phyloP scores from a whole-genome alignment of 2,329 filamentous ascomycete genomes.

The Fusarium sp. region DNA sequence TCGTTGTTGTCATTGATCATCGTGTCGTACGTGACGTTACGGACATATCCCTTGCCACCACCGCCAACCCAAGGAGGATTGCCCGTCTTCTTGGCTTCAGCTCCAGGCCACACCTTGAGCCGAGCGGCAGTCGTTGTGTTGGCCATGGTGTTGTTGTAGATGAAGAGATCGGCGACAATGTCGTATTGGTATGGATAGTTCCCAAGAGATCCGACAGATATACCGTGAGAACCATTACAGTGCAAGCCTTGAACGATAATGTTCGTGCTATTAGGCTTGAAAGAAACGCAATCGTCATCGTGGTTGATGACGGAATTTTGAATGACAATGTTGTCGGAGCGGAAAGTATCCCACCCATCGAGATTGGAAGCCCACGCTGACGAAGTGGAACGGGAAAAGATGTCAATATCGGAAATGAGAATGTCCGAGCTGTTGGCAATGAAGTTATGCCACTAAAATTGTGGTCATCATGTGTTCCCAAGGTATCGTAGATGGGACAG shows the following conservation, averaged over 20 bases:
- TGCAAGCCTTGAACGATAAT: slow-evolving; percentile 76
- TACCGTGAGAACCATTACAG: slow-evolving; percentile 79
- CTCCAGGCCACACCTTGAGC: slow-evolving; percentile 80
- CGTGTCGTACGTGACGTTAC: slow-evolving; percentile 76
- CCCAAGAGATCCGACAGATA: slow-evolving; percentile 78
- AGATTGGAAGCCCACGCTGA: slow-evolving; percentile 72
- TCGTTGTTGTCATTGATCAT: slow-evolving; percentile 74
- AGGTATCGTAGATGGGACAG: too few relatives aligned
- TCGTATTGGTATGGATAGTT: slow-evolving; percentile 75
- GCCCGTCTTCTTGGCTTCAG: slow-evolving; percentile 32
- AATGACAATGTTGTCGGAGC: slow-evolving; percentile 74
- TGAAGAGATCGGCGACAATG: slow-evolving; percentile 76
- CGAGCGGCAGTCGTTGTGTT: slow-evolving; percentile 75
- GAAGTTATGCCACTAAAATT: slow-evolving; percentile 68
- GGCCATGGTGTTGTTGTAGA: slow-evolving; percentile 71
- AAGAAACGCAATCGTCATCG: slow-evolving; percentile 74
- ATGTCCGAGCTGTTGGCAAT: slow-evolving; percentile 76
- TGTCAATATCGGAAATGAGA: slow-evolving; percentile 74
- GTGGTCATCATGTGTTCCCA: too few relatives aligned
- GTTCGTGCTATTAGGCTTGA: slow-evolving; percentile 80
- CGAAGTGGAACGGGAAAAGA: slow-evolving; percentile 69
- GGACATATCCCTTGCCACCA: slow-evolving; percentile 65
- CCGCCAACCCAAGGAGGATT: slow-evolving; percentile 69
- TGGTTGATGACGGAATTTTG: slow-evolving; percentile 71
- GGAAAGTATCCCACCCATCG: slow-evolving; percentile 75